Percentiles rank a stretch among this genome's conserved stretches.
phyloP scores from a whole-genome alignment of 768 basidiomycete genomes.

The Vishniacozyma victoriae region DNA sequence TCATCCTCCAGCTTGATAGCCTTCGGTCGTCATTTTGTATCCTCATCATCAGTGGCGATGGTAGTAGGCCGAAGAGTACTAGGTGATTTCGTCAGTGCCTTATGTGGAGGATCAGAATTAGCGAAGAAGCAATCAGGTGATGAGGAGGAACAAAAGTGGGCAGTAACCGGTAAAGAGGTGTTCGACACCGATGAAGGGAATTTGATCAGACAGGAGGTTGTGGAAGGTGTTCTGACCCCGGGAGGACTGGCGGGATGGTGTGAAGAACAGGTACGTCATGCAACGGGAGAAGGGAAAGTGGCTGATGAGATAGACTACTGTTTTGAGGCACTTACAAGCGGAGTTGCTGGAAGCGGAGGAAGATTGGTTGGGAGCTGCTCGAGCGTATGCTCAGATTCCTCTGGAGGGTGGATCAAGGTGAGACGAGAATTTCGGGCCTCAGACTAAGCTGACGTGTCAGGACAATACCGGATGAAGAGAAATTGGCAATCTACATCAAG shows the following conservation, averaged over 20 bases:
- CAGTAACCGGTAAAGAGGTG: conserved; percentile 21
- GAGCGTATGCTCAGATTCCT: conserved; percentile 84
- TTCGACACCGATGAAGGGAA: conserved; percentile 30
- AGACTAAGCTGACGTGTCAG: conserved; percentile 46
- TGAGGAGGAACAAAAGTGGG: conserved; percentile 19
- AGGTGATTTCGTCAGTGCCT: conserved; percentile 62
- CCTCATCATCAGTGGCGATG: conserved; percentile 69
- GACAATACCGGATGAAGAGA: conserved; percentile 70
- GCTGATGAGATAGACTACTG: conserved; percentile 59
- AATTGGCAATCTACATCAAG: conserved; percentile 82
- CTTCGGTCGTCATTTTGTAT: conserved; percentile 66
- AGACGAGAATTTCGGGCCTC: not conserved
- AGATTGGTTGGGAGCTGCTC: conserved; percentile 88
- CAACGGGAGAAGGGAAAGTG: not conserved
- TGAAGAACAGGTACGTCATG: conserved; percentile 76
- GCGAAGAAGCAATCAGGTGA: conserved; percentile 51
- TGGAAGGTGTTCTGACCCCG: conserved; percentile 66
- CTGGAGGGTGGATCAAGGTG: conserved; percentile 84
- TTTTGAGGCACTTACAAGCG: conserved; percentile 79
- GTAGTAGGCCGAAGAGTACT: conserved; percentile 85
- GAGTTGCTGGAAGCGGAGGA: conserved; percentile 82
- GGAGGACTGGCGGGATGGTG: conserved; percentile 68
- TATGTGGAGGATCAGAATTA: conserved; percentile 51
- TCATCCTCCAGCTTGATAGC: conserved; percentile 51
- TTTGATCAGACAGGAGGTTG: conserved; percentile 56